These are phyloP conservation scores for Pyropia haitanensis DNA, from an alignment of 23 red algal genomes.

Conservation along the genomic window DNA sequence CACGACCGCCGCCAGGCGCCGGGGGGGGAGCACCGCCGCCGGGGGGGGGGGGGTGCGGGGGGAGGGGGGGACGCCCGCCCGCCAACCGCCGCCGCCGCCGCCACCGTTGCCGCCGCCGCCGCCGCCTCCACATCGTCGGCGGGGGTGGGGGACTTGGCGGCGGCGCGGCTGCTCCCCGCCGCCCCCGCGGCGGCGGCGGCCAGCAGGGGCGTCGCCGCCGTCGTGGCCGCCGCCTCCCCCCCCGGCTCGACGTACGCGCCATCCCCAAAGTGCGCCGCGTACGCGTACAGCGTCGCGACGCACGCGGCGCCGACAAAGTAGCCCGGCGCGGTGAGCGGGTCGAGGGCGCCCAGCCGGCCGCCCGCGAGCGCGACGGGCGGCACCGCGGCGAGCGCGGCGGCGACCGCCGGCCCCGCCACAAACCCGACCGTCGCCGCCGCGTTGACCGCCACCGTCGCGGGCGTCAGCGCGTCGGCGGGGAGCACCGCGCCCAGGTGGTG, in stretches of 20 bases:
- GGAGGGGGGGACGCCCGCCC: not conserved
- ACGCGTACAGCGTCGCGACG: conserved; percentile 10
- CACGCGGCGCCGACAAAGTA: conserved; percentile 18
- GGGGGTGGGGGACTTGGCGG: too few relatives aligned
- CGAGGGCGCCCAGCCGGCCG: conserved; percentile 1
- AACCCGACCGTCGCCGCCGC: conserved; percentile 27
- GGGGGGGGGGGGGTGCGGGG: not conserved
- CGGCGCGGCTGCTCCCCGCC: too few relatives aligned
- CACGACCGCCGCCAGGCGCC: not conserved
- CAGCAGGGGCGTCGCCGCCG: too few relatives aligned
- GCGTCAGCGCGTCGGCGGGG: not conserved
- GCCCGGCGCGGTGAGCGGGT: conserved; percentile 25
- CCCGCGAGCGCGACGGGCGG: not conserved
- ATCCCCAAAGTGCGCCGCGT: not conserved
- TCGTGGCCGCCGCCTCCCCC: too few relatives aligned
- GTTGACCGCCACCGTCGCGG: conserved; percentile 18
- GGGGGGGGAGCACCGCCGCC: not conserved
- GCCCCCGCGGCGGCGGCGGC: too few relatives aligned
- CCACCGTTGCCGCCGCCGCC: not conserved
- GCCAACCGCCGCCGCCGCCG: not conserved
- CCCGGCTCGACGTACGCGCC: too few relatives aligned
- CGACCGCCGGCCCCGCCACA: conserved; percentile 24
- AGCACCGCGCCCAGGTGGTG: conserved; percentile 8
- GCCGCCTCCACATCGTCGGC: too few relatives aligned
- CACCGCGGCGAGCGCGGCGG: conserved; percentile 3